Percentiles rank a stretch among this genome's conserved stretches.
Conservation (phyloP, 2,329 filamentous ascomycete species). For the Ceratocystis cacaofunesta region DNA sequence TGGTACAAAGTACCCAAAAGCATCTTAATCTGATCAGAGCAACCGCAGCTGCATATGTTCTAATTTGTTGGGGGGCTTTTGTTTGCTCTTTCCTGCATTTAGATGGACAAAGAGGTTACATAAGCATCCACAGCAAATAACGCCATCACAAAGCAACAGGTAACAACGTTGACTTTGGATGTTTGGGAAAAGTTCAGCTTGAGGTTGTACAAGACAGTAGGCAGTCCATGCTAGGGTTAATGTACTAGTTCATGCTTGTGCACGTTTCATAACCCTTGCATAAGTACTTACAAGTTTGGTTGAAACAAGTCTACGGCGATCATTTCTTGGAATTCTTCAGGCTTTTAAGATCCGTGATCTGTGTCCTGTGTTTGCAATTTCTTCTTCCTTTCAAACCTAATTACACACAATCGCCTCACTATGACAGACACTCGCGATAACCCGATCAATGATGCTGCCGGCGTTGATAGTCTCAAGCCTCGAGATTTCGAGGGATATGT, state of each 20-base stretch:
- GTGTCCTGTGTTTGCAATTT: background rate
- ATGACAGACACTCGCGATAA: background rate
- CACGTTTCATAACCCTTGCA: background rate
- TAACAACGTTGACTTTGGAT: background rate
- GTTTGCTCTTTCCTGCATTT: background rate
- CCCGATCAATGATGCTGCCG: no score
- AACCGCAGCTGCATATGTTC: background rate
- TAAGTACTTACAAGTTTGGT: background rate
- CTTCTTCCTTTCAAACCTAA: background rate
- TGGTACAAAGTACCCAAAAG: background rate
- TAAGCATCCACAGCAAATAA: no score
- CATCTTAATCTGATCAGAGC: background rate
- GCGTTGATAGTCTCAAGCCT: constrained; percentile 29
- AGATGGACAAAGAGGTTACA: background rate
- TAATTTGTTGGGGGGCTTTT: background rate
- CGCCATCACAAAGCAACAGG: background rate
- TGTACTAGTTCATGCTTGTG: background rate
- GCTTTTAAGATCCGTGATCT: background rate
- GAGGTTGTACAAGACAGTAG: background rate
- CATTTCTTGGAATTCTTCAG: background rate
- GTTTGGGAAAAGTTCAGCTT: background rate
- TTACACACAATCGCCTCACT: background rate
- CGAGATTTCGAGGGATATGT: constrained; percentile 43
- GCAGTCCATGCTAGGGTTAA: background rate
- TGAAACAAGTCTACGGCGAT: background rate